Evolutionary conservation across 2,329 filamentous ascomycete species (phyloP), one percentile per base, ranked within the genome.

Genomic region (Claviceps quebecensis): DNA sequence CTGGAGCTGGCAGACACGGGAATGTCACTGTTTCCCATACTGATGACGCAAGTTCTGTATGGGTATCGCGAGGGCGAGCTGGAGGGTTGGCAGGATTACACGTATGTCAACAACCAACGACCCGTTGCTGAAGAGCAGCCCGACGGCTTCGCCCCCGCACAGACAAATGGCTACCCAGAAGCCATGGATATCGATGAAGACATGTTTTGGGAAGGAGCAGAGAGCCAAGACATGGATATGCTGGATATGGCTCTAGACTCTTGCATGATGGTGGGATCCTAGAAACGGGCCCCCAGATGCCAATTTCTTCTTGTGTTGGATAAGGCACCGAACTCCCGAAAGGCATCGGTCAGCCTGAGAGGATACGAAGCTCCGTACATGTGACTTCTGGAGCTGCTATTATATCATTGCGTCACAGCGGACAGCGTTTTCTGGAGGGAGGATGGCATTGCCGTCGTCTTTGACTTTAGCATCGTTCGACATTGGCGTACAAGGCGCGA

Each of bases 11-110:
- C 84, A 13, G 86, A 93, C 50, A 80, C 78, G 26, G 83, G 86
- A 53, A 74, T 95, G 56, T 81, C 82, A 9, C 81, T 87, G 54
- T 90, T 93, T 69, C 87, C 87, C 0, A 74, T 87, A 23, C 72
- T 95, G 39, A 77, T 81, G 29, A 82, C 85, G 43, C 76, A 81
- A 50, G 80, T 95, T 45, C 71, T 83, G 59, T 78, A 81, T 55
- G 77, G 77, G 5, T 89, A 86, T 60, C 75, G 85, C 36, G 87
- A 93, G 61, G 84, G 84, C 51, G 86, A 89, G 63, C 71, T 88
- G 14, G 85, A 88, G 57, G 73, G 78, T 52, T 82, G 77, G 71
- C 66, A 77, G 45, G 77, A 82, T 58, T 80, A 81, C 58, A 75
- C 76, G 0, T 80, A 71, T 63, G 57, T 77, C 23, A 69, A 72